Conservation (phyloP, 2,329 filamentous ascomycete genomes). For the Beauveria scarabaeidicola region DNA sequence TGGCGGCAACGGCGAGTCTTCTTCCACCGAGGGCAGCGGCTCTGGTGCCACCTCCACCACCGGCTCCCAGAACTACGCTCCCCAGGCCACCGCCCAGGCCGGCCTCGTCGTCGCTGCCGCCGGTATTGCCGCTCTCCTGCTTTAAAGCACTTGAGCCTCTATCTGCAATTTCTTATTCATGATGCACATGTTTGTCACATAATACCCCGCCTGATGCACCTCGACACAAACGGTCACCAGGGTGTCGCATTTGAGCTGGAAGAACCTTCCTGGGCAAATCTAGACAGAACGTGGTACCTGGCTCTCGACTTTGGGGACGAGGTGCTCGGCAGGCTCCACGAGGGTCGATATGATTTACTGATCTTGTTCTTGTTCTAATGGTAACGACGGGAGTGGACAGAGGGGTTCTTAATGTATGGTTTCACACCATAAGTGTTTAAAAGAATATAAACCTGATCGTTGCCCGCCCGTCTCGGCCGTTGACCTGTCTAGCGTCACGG, state of each 20-base stretch:
- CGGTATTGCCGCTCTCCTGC: conserved; percentile 39
- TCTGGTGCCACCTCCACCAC: conserved; percentile 17
- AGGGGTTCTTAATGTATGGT: conserved; percentile 16
- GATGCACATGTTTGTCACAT: conserved; percentile 34
- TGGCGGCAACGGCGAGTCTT: conserved; percentile 7
- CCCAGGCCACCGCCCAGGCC: conserved; percentile 33
- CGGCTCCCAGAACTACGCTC: conserved; percentile 9
- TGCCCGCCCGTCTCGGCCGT: conserved; percentile 4
- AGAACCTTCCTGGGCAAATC: neutral
- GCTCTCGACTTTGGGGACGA: conserved; percentile 19
- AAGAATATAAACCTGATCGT: conserved; percentile 7
- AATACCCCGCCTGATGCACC: conserved; percentile 30
- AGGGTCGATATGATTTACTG: conserved; percentile 26
- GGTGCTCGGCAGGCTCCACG: conserved; percentile 21
- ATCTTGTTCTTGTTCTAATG: conserved; percentile 24
- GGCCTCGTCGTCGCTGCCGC: conserved; percentile 42
- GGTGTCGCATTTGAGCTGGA: conserved; percentile 7
- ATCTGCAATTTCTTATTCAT: conserved; percentile 16
- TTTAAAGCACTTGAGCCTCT: conserved; percentile 27
- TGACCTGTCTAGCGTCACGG: neutral
- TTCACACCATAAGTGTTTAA: conserved; percentile 5
- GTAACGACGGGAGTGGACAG: conserved; percentile 23
- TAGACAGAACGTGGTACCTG: conserved; percentile 13
- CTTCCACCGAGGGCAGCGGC: conserved; percentile 10
- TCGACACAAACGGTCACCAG: conserved; percentile 17